A percentile compares a stretch with the other conserved stretches of the same genome.
These are phyloP conservation scores for Capsella rubella DNA, from an alignment of 441 rosid species.

Conservation along the genomic window DNA sequence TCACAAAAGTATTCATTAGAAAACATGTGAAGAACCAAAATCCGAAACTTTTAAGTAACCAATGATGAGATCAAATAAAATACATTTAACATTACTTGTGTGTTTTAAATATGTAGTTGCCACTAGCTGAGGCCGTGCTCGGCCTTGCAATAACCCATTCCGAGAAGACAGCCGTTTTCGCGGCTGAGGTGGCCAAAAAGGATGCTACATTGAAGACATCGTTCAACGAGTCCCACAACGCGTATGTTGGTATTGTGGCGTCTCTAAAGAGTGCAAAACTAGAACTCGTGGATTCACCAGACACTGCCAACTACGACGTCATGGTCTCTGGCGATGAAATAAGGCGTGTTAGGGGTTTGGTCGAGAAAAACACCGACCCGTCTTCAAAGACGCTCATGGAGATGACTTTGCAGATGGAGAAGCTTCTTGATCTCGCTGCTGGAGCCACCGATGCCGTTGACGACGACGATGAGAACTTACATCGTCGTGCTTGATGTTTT, in stretches of 20 bases:
- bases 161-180: constrained; percentile 29
- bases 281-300: constrained; percentile 31
- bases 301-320: constrained; percentile 41
- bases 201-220: constrained; percentile 11
- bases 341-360: neutral
- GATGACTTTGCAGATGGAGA: constrained; percentile 38
- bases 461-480: constrained; percentile 32
- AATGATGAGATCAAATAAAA: neutral
- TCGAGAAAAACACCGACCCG: constrained; percentile 26
- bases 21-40: neutral
- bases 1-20: neutral
- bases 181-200: constrained; percentile 19
- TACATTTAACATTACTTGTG: neutral
- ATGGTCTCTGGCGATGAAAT: constrained; percentile 33
- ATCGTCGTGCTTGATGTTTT: constrained; percentile 35
- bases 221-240: constrained; percentile 34
- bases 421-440: constrained; percentile 41
- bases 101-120: constrained; percentile 16
- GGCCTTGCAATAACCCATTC: constrained; percentile 34
- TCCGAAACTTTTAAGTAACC: neutral
- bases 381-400: constrained; percentile 30
- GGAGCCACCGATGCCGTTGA: constrained; percentile 43
- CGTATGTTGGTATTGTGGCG: constrained; percentile 29
- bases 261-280: constrained; percentile 31
- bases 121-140: constrained; percentile 26